Base-by-base conservation (phyloP, 2,329 filamentous ascomycete genomes). In the Aspergillus texensis region DNA sequence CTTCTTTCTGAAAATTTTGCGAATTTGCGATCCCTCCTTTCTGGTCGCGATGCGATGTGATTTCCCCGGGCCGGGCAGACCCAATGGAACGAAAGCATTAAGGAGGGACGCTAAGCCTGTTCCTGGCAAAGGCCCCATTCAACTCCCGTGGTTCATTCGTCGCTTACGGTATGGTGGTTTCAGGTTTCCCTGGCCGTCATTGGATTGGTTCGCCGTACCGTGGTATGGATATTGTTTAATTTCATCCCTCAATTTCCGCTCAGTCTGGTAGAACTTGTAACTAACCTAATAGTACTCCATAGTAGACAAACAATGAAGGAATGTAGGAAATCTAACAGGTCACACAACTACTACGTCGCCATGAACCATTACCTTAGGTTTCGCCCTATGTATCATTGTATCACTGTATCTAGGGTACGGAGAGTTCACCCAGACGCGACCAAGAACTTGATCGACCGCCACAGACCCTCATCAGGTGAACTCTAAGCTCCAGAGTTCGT, bases 61-160 rank as follows among this genome's bases (percentile, higher is more conserved):
- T 19, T 41, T 41, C 16, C 39, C 39, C 16, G 12, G 8, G 16
- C 16, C 34, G 12, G 36, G 39, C 43, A 24, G 43, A 57, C 30
- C 55, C 32, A 43, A 53, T 26, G 53, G 46, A 53, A 36, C 19
- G 36, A 24, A 48, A 34, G 34, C 11, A 52, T 26, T n/a, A 34
- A n/a, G 12, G 24, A 24, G 26, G 39, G 53, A 59, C 71, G 65
- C 72, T 74, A 74, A 59, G 41, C 72, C 73, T 74, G 73, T 75
- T 75, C 73, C 73, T 75, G 72, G 67, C 46, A 19, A 28, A 54
- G 28, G 62, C 60, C 57, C 68, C 69, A 70, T 64, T 12, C 10
- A 4, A 48, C 55, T 59, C 64, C 24, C 67, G 60, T 19, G 39
- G 39, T 41, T 41, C 39, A 41, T 62, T 63, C 62, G 41, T 43